These are phyloP conservation scores for Rosa rugosa DNA, from an alignment of 306 rosid genomes.

Conservation along the genomic window DNA sequence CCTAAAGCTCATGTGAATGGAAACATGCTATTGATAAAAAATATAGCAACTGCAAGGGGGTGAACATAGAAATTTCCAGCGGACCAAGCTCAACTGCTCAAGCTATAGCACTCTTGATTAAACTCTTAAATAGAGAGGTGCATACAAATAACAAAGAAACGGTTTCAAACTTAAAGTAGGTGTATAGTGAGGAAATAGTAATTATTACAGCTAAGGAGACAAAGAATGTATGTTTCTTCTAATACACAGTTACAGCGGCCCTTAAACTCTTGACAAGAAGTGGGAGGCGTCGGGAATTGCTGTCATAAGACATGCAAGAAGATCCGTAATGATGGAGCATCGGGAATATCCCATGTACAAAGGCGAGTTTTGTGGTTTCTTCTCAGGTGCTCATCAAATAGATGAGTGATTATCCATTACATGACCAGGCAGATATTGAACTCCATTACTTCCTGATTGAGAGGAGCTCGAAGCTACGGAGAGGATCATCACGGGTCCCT, in stretches of 20 bases:
- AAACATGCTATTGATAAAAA: not conserved
- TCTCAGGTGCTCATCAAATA: constrained; percentile 23
- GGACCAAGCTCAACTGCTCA: not conserved
- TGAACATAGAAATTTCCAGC: not conserved
- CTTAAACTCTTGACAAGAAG: constrained; percentile 28
- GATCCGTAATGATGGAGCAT: constrained; percentile 28
- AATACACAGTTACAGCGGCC: constrained; percentile 42
- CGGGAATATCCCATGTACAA: constrained; percentile 38
- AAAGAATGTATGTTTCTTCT: constrained; percentile 21
- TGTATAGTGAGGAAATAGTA: constrained; percentile 16
- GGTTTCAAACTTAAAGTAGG: constrained; percentile 9
- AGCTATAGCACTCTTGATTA: not conserved
- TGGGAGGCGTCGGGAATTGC: constrained; percentile 23
- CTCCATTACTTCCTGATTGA: constrained; percentile 65
- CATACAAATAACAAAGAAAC: not conserved
- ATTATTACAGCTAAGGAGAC: constrained; percentile 33
- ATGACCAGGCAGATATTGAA: constrained; percentile 5
- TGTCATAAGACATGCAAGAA: constrained; percentile 19
- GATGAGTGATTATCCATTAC: constrained; percentile 27
- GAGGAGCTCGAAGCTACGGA: constrained; percentile 84
- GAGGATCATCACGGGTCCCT: constrained; percentile 77
- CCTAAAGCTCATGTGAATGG: not conserved
- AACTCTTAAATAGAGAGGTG: not conserved
- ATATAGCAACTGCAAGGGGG: not conserved
- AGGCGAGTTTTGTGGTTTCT: constrained; percentile 1